Percentiles rank a stretch among this genome's conserved stretches.
These are phyloP conservation scores for Eucalyptus cloeziana DNA, from an alignment of 345 rosid genomes.

Conservation along the genomic window DNA sequence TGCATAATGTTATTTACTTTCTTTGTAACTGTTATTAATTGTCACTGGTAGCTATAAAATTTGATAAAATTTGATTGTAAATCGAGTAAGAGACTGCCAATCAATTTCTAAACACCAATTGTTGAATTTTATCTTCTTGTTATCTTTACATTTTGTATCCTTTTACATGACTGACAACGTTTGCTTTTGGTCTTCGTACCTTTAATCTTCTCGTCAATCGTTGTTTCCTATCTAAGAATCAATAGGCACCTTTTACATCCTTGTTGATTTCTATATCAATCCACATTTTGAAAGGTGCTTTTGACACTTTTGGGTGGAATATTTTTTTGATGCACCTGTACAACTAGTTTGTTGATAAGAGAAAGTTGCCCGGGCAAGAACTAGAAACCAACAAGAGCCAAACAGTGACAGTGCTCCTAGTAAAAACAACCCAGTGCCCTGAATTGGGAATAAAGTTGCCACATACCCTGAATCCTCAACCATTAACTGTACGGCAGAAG, in stretches of 20 bases:
- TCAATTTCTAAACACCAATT: not conserved
- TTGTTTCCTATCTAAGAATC: rapidly evolving
- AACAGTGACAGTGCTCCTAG: not conserved
- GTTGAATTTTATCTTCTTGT: not conserved
- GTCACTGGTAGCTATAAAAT: too few species aligned
- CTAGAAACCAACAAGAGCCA: not conserved
- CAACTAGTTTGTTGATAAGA: not conserved
- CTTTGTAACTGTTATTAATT: too few species aligned
- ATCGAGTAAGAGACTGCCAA: too few species aligned
- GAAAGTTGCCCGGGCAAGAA: not conserved
- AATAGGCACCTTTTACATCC: rapidly evolving
- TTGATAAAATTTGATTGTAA: too few species aligned
- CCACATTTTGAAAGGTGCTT: not conserved
- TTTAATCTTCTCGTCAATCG: too few species aligned
- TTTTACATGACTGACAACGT: rapidly evolving
- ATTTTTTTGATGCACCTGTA: not conserved
- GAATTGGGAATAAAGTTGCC: not conserved
- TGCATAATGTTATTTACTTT: too few species aligned
- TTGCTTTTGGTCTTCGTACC: not conserved
- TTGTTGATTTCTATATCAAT: not conserved
- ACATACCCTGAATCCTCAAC: not conserved
- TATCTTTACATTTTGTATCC: not conserved
- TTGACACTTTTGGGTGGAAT: not conserved
- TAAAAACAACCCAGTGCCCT: not conserved
- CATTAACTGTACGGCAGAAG: not conserved